Conservation (phyloP, 2,329 filamentous ascomycete genomes). For the Hypoxylon sp. region DNA sequence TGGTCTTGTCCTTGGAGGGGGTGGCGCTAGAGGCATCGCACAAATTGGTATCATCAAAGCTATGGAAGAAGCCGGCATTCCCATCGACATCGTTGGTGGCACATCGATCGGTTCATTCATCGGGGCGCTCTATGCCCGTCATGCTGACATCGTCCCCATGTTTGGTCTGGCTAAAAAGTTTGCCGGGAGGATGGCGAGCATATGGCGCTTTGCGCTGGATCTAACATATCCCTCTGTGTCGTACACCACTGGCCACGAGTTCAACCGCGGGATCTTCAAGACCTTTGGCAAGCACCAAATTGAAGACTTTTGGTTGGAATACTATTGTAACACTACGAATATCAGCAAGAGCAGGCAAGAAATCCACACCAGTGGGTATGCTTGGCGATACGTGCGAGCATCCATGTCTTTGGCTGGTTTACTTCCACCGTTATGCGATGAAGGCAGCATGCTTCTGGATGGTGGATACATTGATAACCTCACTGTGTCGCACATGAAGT, state of each 20-base stretch:
- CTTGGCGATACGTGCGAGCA: constrained; percentile 96
- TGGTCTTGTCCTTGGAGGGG: constrained; percentile 92
- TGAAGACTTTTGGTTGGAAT: constrained; percentile 98
- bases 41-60: constrained; percentile 96
- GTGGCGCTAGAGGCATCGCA: constrained; percentile 90
- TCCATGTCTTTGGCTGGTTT: constrained; percentile 97
- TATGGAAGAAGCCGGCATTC: constrained; percentile 95
- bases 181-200: constrained; percentile 96
- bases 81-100: constrained; percentile 94
- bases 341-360: constrained; percentile 94
- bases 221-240: constrained; percentile 96
- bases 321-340: constrained; percentile 99
- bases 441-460: constrained; percentile 96
- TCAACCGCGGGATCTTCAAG: constrained; percentile 99
- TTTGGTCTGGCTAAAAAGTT: constrained; percentile 98
- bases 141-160: constrained; percentile 97
- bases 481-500: constrained; percentile 97
- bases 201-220: constrained; percentile 98
- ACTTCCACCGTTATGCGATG: constrained; percentile 93
- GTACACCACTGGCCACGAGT: constrained; percentile 98
- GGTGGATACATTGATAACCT: constrained; percentile 98
- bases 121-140: constrained; percentile 93
- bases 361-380: constrained; percentile 95
- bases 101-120: constrained; percentile 98
- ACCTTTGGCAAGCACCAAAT: constrained; percentile 97